Evolutionary conservation across 2,329 filamentous ascomycete species (phyloP).

Genomic region (Microthyrium microscopicum): DNA sequence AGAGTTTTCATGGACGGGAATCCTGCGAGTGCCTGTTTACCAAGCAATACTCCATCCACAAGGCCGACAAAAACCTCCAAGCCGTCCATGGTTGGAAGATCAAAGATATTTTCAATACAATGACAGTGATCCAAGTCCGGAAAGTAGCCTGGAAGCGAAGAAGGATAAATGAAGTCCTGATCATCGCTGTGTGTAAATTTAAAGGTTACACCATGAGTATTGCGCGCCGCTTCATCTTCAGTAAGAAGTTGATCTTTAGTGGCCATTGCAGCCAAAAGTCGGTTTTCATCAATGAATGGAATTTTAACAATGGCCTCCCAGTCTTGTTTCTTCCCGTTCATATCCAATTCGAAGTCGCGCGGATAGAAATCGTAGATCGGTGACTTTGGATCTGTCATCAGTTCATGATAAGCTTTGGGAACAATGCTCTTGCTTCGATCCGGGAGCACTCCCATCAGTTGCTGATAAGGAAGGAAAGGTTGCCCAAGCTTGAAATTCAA

Average conservation of each 20-base stretch:
- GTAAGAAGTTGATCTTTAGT: conserved; percentile 66
- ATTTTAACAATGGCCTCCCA: conserved; percentile 99
- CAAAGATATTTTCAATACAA: conserved; percentile 92
- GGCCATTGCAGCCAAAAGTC: conserved; percentile 70
- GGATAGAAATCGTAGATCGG: conserved; percentile 98
- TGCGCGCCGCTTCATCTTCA: conserved; percentile 62
- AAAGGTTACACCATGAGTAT: conserved; percentile 78
- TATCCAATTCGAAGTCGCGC: conserved; percentile 89
- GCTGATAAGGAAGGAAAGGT: conserved; percentile 87
- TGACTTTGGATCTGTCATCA: conserved; percentile 83
- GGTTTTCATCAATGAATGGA: conserved; percentile 88
- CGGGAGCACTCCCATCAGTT: conserved; percentile 94
- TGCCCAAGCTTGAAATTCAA: conserved; percentile 88
- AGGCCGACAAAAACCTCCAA: conserved; percentile 72
- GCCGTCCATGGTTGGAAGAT: conserved; percentile 82
- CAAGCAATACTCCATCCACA: conserved; percentile 69
- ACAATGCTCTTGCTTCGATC: conserved; percentile 97
- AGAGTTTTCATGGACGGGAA: conserved; percentile 84
- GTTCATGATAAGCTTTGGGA: conserved; percentile 65
- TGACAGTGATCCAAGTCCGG: conserved; percentile 74
- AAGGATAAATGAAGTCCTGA: conserved; percentile 68
- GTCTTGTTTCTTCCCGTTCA: conserved; percentile 99
- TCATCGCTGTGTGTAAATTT: conserved; percentile 80
- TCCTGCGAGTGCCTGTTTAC: conserved; percentile 68
- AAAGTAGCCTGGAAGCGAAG: conserved; percentile 76